Evolutionary conservation across 139 green algal genomes (phyloP), one percentile per base, ranked within the genome.

Genomic region (Diplosphaera chodatii): DNA sequence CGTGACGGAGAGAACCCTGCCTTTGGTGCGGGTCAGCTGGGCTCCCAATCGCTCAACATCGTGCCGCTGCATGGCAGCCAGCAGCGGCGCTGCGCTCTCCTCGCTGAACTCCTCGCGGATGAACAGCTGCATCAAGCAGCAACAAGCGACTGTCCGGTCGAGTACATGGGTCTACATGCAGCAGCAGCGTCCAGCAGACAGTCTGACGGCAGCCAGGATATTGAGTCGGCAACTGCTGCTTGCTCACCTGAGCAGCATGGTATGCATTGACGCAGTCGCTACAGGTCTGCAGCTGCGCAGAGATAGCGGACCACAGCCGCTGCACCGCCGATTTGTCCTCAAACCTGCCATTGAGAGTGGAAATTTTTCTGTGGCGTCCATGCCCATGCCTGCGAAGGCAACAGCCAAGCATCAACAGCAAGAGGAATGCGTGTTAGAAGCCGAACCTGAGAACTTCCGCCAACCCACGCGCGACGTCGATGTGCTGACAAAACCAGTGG

Each of bases 401-500:
- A n/a, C n/a, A n/a, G n/a, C n/a, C n/a, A n/a, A n/a, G n/a, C n/a
- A n/a, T n/a, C n/a, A n/a, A n/a, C n/a, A n/a, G n/a, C n/a, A n/a
- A n/a, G n/a, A n/a, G n/a, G n/a, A n/a, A n/a, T n/a, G n/a, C n/a
- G n/a, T n/a, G n/a, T n/a, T n/a, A n/a, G n/a, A n/a, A n/a, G n/a
- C n/a, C 63, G 68, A 74, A 78, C 8, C 55, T 29, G 21, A 78
- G 70, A 27, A 82, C 59, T 64, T 82, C 62, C 22, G 71, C 71
- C 33, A 81, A 25, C 33, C 66, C 67, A 40, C 63, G 32, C 0
- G 72, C 71, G 5, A 82, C 41, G 10, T 71, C 64, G 1, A 40
- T 30, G 23, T 82, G 72, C 55, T 32, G 48, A 59, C 77, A 82
- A 72, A 72, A 82, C 77, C 77, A 82, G 33, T 78, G 63, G n/a